Conservation (phyloP, 1,139 yeast species). For the Suhomyces bolitotheri region DNA sequence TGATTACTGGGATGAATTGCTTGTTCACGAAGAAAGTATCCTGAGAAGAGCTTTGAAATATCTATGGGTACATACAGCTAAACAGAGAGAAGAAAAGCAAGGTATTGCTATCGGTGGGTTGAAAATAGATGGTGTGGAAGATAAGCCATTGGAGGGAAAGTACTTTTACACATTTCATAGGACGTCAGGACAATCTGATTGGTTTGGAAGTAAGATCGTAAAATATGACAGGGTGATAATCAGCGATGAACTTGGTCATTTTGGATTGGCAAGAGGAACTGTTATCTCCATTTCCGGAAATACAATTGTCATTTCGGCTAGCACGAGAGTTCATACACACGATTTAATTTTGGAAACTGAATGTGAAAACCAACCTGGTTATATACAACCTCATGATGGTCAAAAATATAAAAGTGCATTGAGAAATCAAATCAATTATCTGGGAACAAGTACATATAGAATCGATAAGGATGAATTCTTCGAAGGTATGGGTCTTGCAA, state of each 20-base stretch:
- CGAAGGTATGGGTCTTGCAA: constrained; percentile 72
- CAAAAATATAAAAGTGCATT: constrained; percentile 48
- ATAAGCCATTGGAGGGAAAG: constrained; percentile 21
- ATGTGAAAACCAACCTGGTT: neutral
- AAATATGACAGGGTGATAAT: constrained; percentile 61
- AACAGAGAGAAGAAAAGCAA: constrained; percentile 56
- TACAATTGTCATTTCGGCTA: constrained; percentile 44
- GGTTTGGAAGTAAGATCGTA: constrained; percentile 41
- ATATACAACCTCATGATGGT: constrained; percentile 23
- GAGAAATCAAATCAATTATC: constrained; percentile 3
- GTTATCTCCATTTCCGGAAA: constrained; percentile 46
- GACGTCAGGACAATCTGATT: constrained; percentile 2
- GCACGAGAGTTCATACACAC: constrained; percentile 52
- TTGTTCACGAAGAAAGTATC: constrained; percentile 74
- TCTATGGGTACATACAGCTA: constrained; percentile 66
- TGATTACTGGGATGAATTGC: constrained; percentile 68
- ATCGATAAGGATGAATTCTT: constrained; percentile 80
- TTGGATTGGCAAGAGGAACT: constrained; percentile 67
- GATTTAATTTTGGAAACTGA: constrained; percentile 28
- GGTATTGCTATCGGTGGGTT: constrained; percentile 63
- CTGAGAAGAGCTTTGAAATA: constrained; percentile 56
- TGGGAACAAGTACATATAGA: constrained; percentile 45
- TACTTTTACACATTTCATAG: constrained; percentile 54
- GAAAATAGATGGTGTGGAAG: constrained; percentile 33
- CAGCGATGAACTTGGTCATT: constrained; percentile 81